phyloP scores from a whole-genome alignment of 2,329 filamentous ascomycete species.

The Peltaster fructicola region DNA sequence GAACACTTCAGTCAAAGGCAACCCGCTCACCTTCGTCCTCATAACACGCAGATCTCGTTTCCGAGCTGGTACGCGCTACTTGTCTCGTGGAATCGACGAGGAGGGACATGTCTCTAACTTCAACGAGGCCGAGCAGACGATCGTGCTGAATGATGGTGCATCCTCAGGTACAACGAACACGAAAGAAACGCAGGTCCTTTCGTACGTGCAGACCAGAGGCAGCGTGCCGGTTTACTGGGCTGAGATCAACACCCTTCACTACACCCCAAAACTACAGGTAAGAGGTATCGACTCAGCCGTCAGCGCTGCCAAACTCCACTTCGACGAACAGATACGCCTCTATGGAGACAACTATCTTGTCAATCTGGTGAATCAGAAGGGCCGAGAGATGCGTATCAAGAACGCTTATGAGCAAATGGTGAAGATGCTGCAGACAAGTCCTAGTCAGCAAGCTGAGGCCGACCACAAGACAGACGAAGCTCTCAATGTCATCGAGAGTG shows the following conservation, averaged over 20 bases:
- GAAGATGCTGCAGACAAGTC: constrained; percentile 51
- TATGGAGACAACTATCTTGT: constrained; percentile 97
- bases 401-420: constrained; percentile 87
- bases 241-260: constrained; percentile 83
- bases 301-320: constrained; percentile 67
- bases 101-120: constrained; percentile 94
- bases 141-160: constrained; percentile 69
- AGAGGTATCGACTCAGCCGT: constrained; percentile 67
- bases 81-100: constrained; percentile 85
- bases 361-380: constrained; percentile 93
- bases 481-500: constrained; percentile 57
- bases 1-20: constrained; percentile 69
- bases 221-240: constrained; percentile 95
- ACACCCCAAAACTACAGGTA: constrained; percentile 79
- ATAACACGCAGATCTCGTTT: constrained; percentile 81
- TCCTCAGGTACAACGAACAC: constrained; percentile 58
- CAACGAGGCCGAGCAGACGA: constrained; percentile 91
- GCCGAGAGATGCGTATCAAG: constrained; percentile 76
- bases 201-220: constrained; percentile 90
- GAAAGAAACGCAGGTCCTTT: constrained; percentile 74
- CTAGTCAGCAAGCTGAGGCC: constrained; percentile 46
- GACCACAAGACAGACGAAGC: constrained; percentile 55
- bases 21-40: constrained; percentile 65
- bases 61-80: constrained; percentile 81
- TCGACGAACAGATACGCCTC: constrained; percentile 77